phyloP scores from a whole-genome alignment of 2,329 filamentous ascomycete genomes.

The Monilinia polystroma region DNA sequence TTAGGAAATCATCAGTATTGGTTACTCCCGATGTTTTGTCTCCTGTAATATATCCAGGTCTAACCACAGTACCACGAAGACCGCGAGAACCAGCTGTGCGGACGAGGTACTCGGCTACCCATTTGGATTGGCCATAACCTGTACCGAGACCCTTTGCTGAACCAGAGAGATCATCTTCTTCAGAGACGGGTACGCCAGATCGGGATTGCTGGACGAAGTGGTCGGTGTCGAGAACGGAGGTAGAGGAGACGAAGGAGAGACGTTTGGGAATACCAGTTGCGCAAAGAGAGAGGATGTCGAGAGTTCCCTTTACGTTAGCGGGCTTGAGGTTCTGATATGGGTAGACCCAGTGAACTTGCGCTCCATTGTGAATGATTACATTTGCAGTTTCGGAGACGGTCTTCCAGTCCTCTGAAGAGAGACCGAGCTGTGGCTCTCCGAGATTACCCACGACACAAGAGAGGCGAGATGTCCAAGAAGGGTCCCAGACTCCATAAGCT shows the following conservation, averaged over 20 bases:
- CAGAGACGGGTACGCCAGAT: conserved; percentile 63
- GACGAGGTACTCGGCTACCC: conserved; percentile 68
- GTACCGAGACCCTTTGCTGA: conserved; percentile 75
- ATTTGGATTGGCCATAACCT: conserved; percentile 91
- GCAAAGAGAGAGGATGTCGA: conserved; percentile 75
- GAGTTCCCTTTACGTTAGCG: conserved; percentile 77
- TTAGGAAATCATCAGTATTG: conserved; percentile 86
- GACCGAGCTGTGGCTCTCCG: conserved; percentile 67
- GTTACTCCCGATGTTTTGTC: conserved; percentile 67
- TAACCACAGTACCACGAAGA: conserved; percentile 70
- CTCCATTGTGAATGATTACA: conserved; percentile 79
- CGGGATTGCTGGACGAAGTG: conserved; percentile 76
- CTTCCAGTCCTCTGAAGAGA: conserved; percentile 66
- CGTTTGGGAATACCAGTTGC: conserved; percentile 74
- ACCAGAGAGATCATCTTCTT: conserved; percentile 75
- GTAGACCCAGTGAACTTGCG: conserved; percentile 77
- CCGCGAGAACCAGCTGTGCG: conserved; percentile 77
- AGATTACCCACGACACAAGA: conserved; percentile 72
- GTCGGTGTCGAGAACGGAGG: conserved; percentile 76
- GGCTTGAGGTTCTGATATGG: conserved; percentile 70
- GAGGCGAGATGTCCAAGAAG: conserved; percentile 64
- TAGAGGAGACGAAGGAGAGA: conserved; percentile 80
- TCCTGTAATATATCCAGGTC: conserved; percentile 83
- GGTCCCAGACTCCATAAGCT: conserved; percentile 78
- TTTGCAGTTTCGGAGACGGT: conserved; percentile 65